These are phyloP conservation scores for Melastoma candidum DNA, from an alignment of 441 rosid species.

Conservation along the genomic window DNA sequence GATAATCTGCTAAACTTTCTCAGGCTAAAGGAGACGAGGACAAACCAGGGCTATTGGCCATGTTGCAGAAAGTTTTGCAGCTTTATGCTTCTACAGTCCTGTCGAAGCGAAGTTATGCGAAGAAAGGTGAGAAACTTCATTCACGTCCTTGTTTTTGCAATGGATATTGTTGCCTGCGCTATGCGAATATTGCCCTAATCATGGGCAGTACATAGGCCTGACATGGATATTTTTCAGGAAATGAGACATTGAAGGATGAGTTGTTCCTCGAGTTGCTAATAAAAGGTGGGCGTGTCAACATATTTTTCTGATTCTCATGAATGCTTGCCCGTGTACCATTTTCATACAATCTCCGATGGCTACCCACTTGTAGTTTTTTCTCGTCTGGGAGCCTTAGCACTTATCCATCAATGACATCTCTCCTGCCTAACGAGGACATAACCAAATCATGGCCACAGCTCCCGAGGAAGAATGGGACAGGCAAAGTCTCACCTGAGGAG, in stretches of 20 bases:
- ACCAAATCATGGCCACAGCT: constrained; percentile 30
- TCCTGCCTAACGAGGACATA: not conserved
- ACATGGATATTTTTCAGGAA: constrained; percentile 31
- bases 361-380: not conserved
- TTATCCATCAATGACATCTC: not conserved
- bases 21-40: constrained; percentile 86
- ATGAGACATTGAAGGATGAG: constrained; percentile 67
- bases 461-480: constrained; percentile 84
- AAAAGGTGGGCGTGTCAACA: constrained; percentile 34
- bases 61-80: constrained; percentile 88
- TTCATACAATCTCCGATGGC: not conserved
- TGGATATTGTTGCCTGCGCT: no score
- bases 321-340: not conserved
- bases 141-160: no score
- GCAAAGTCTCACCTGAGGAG: constrained; percentile 52
- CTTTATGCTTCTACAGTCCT: constrained; percentile 72
- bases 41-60: constrained; percentile 86
- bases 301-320: not conserved
- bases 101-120: constrained; percentile 86
- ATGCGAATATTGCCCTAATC: no score
- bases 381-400: not conserved
- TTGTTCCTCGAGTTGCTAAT: constrained; percentile 70
- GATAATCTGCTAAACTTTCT: not conserved
- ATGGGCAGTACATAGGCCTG: not conserved
- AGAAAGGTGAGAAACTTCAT: constrained; percentile 42